A percentile compares a stretch with the other conserved stretches of the same genome.
Conservation (phyloP, 192 early-diverging fungal genomes). For the Coemansia sp. region DNA sequence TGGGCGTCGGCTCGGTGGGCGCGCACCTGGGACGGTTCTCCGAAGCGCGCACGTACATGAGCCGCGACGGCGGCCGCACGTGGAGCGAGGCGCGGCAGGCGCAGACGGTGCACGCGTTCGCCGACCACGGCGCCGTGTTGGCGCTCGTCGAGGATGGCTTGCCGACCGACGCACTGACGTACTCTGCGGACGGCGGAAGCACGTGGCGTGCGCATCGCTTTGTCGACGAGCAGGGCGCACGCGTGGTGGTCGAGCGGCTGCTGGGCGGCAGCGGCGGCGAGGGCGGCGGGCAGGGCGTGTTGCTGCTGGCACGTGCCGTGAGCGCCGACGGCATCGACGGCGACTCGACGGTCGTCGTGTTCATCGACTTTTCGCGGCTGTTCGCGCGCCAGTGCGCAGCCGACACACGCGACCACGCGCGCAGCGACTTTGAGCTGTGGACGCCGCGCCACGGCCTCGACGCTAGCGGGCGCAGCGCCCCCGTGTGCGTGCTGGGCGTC, state of each 20-base stretch:
- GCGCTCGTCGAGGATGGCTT: conserved; percentile 70
- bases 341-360: conserved; percentile 38
- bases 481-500: conserved; percentile 60
- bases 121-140: conserved; percentile 86
- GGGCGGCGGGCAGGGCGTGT: conserved; percentile 67
- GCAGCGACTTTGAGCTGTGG: conserved; percentile 91
- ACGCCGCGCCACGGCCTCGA: conserved; percentile 45
- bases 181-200: conserved; percentile 79
- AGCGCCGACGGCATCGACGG: conserved; percentile 12
- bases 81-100: conserved; percentile 75
- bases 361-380: conserved; percentile 61
- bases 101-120: conserved; percentile 77
- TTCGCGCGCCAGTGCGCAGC: conserved; percentile 49
- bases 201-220: conserved; percentile 69
- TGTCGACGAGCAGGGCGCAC: conserved; percentile 40
- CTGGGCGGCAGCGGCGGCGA: conserved; percentile 61
- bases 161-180: conserved; percentile 63
- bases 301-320: conserved; percentile 62
- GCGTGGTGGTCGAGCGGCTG: conserved; percentile 57
- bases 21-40: conserved; percentile 56
- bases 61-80: conserved; percentile 78
- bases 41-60: conserved; percentile 71
- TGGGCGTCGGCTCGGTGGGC: conserved; percentile 93
- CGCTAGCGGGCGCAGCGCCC: conserved; percentile 54
- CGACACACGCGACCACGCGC: conserved; percentile 51